Conservation (phyloP, 768 basidiomycete species). For the Grammothele lineata region DNA sequence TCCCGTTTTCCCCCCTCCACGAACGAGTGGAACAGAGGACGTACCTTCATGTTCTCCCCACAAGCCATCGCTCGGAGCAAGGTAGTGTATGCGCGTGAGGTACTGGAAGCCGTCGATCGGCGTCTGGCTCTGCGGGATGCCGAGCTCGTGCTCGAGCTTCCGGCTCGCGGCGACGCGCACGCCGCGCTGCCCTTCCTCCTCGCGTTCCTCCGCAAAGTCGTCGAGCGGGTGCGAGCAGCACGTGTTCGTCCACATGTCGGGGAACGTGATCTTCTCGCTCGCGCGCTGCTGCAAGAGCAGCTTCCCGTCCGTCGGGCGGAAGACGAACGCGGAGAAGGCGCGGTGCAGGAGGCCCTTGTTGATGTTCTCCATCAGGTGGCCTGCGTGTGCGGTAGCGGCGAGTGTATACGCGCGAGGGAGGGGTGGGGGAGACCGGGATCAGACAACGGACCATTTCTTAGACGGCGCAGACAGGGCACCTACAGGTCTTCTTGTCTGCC, state of each 20-base stretch:
- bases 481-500: conserved; percentile 95
- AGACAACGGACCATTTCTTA: neutral
- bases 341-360: conserved; percentile 91
- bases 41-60: conserved; percentile 99
- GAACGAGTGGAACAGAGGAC: conserved; percentile 15
- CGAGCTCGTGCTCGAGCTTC: conserved; percentile 95
- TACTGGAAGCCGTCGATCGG: conserved; percentile 88
- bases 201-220: conserved; percentile 83
- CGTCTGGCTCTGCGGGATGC: conserved; percentile 77
- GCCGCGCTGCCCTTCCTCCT: conserved; percentile 73
- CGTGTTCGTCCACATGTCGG: conserved; percentile 99
- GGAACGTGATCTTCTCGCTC: conserved; percentile 99
- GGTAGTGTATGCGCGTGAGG: conserved; percentile 93
- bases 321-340: conserved; percentile 96
- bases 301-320: conserved; percentile 90
- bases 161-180: conserved; percentile 89
- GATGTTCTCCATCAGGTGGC: conserved; percentile 97
- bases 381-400: conserved; percentile 35
- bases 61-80: conserved; percentile 85
- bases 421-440: neutral
- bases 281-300: conserved; percentile 93
- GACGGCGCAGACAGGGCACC: conserved; percentile 24
- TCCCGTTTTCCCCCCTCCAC: neutral
- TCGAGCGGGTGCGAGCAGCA: conserved; percentile 97
- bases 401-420: conserved; percentile 6